A percentile compares a stretch with the other conserved stretches of the same genome.
These are phyloP conservation scores for Candida oleophila DNA, from an alignment of 805 yeast genomes.

Conservation along the genomic window DNA sequence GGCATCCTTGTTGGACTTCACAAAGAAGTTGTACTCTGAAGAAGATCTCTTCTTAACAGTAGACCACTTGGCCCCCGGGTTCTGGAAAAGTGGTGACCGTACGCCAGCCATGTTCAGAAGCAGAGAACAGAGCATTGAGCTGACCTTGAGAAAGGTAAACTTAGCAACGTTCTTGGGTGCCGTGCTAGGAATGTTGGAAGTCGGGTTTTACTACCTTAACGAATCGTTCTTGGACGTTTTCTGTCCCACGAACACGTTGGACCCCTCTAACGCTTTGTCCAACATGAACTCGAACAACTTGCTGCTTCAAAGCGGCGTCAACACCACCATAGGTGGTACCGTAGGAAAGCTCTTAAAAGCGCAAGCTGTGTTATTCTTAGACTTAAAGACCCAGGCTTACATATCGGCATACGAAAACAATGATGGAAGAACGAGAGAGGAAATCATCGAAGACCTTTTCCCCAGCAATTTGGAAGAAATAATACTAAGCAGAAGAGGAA, in stretches of 20 bases:
- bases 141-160: slow-evolving; percentile 79
- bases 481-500: slow-evolving; percentile 32
- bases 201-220: slow-evolving; percentile 84
- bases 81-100: slow-evolving; percentile 62
- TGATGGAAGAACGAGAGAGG: slow-evolving; percentile 54
- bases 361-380: slow-evolving; percentile 77
- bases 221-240: slow-evolving; percentile 83
- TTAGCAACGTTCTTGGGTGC: slow-evolving; percentile 88
- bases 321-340: slow-evolving; percentile 35
- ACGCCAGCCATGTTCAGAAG: slow-evolving; percentile 59
- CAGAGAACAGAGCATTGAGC: slow-evolving; percentile 59
- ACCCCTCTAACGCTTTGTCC: slow-evolving; percentile 44
- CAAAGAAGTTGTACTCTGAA: slow-evolving; percentile 66
- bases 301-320: slow-evolving; percentile 34
- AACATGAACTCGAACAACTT: slow-evolving; percentile 30
- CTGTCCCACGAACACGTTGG: slow-evolving; percentile 68
- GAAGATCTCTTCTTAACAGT: slow-evolving; percentile 73
- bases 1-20: slow-evolving; percentile 74
- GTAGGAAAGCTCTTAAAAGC: slow-evolving; percentile 68
- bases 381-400: slow-evolving; percentile 92
- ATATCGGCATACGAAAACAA: slow-evolving; percentile 78
- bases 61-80: slow-evolving; percentile 67
- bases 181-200: slow-evolving; percentile 76
- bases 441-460: slow-evolving; percentile 71
- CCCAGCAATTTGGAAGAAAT: slow-evolving; percentile 61